Conservation (phyloP, 805 yeast species). For the Spathaspora arborariae region DNA sequence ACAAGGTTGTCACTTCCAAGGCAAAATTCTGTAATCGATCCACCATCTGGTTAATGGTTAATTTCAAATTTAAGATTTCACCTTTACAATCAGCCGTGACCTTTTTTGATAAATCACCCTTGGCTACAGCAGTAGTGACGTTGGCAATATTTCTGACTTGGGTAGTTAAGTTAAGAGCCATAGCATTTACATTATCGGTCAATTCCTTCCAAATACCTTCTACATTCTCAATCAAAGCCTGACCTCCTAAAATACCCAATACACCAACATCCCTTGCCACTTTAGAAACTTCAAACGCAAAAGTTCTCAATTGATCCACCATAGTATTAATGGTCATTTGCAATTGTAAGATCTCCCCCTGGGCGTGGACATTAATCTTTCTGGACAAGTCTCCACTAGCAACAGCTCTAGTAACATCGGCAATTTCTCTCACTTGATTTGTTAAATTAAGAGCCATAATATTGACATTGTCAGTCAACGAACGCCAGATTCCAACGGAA, state of each 20-base stretch:
- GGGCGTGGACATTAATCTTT: slow-evolving; percentile 86
- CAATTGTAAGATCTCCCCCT: slow-evolving; percentile 81
- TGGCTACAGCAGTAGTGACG: slow-evolving; percentile 84
- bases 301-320: slow-evolving; percentile 81
- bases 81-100: slow-evolving; percentile 87
- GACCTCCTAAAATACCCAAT: slow-evolving; percentile 85
- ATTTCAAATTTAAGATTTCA: slow-evolving; percentile 42
- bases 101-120: slow-evolving; percentile 76
- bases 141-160: slow-evolving; percentile 86
- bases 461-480: slow-evolving; percentile 78
- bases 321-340: slow-evolving; percentile 85
- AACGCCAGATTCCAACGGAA: slow-evolving; percentile 86
- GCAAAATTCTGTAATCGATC: slow-evolving; percentile 48
- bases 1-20: slow-evolving; percentile 42
- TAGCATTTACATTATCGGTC: slow-evolving; percentile 83
- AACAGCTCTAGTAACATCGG: slow-evolving; percentile 85
- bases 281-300: slow-evolving; percentile 82
- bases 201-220: slow-evolving; percentile 87
- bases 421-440: slow-evolving; percentile 68
- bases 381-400: slow-evolving; percentile 82
- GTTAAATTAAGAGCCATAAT: slow-evolving; percentile 86
- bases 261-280: slow-evolving; percentile 91
- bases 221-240: slow-evolving; percentile 73
- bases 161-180: slow-evolving; percentile 84
- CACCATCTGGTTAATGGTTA: slow-evolving; percentile 50